Conservation (phyloP, 805 yeast genomes). For the Sugiyamaella smithiae region DNA sequence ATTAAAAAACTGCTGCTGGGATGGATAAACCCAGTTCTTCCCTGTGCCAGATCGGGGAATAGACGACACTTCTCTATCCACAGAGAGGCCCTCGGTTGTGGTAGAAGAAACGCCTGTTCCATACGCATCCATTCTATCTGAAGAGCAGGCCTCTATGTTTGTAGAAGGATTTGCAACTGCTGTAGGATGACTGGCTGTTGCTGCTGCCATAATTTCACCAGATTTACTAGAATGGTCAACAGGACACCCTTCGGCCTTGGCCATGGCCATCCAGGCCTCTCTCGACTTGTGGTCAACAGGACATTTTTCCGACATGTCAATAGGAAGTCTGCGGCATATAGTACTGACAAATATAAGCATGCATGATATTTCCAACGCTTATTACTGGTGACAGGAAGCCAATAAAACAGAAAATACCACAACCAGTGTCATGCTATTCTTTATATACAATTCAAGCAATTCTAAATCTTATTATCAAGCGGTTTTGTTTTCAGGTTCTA, state of each 20-base stretch:
- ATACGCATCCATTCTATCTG: constrained; percentile 20
- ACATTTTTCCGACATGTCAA: constrained; percentile 33
- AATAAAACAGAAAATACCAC: too few species aligned
- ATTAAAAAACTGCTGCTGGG: constrained; percentile 89
- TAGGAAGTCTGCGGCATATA: background rate
- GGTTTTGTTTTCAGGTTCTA: too few species aligned
- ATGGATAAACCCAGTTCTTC: constrained; percentile 90
- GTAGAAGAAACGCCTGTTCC: background rate
- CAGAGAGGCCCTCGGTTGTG: constrained; percentile 45
- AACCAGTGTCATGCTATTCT: too few species aligned
- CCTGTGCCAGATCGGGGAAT: constrained; percentile 73
- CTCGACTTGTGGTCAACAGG: constrained; percentile 51
- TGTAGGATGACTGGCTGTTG: too few species aligned
- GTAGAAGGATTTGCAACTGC: constrained; percentile 55
- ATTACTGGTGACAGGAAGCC: too few species aligned
- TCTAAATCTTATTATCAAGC: too few species aligned
- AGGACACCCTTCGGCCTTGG: constrained; percentile 13
- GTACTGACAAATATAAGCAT: background rate
- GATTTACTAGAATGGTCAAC: background rate
- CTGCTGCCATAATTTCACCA: too few species aligned
- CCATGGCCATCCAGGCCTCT: constrained; percentile 27
- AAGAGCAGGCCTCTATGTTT: constrained; percentile 42
- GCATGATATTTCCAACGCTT: background rate
- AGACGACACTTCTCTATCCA: constrained; percentile 72
- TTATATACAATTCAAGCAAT: too few species aligned